Base-by-base conservation (phyloP, 169 alveolate species). In the Cryptosporidium ryanae region DNA sequence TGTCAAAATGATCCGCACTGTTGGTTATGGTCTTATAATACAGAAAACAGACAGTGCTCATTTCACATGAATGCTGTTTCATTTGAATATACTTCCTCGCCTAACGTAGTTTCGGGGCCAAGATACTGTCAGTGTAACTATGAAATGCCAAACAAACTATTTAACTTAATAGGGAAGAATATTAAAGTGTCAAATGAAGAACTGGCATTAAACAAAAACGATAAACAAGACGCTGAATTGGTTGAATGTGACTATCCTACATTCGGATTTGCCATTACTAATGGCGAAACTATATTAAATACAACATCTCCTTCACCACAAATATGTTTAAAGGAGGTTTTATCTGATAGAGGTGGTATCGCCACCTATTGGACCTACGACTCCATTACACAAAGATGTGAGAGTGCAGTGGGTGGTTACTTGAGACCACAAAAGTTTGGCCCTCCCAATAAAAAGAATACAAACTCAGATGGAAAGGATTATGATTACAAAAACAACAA, bases 61-160 rank as follows among this genome's bases (percentile, higher is more conserved):
- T 76, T 76, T 65, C 87, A 76, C 46, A 76, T 76, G 87, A 76
- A 76, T 76, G 87, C 87, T 23, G 49, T 76, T 54, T 61, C 87
- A 61, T 76, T 76, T 34, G 87, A 76, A 12, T 76, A 76, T 44
- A 59, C 64, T 10, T 59, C 76, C 3, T 57, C 87, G 31, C 87
- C 87, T 0, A 61, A 61, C 59, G 87, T 76, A 43, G 87, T 76
- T n/a, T 76, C 87, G 27, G 87, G 87, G 23, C 87, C 87, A 57
- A 76, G 87, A 43, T 76, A 59, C 46, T 76, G 87, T 61, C 87
- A 76, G 59, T 76, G 87, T 31, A 76, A 76, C 46, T 76, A 76
- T 46, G 87, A 76, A 61, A 76, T 76, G 71, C 87, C 87, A 57
- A 76, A 76, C 32, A 31, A 76, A 48, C 38, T 76, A 29, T 76